These are phyloP conservation scores for Berberis thunbergii DNA, from an alignment of 164 flowering plant genomes.

Conservation along the genomic window DNA sequence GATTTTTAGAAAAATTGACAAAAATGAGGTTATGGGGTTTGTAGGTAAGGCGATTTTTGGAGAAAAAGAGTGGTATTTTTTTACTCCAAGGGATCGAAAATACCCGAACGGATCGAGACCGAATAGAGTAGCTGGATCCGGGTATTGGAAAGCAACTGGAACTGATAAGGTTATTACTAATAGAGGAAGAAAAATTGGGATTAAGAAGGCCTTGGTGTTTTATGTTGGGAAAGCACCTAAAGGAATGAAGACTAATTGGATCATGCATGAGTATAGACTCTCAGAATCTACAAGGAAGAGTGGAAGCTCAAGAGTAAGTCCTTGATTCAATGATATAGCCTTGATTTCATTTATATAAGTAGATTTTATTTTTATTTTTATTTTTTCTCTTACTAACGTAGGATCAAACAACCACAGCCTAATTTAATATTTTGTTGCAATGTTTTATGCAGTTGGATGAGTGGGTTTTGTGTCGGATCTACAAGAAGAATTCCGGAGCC, in stretches of 20 bases:
- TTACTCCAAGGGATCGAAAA: neutral
- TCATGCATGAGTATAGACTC: slow-evolving; percentile 16
- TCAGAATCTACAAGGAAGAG: slow-evolving; percentile 31
- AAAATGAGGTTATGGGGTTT: neutral
- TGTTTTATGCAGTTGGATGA: slow-evolving; percentile 56
- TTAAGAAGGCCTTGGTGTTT: neutral
- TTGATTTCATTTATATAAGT: no score
- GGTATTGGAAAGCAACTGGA: slow-evolving; percentile 11
- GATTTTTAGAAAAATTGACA: neutral
- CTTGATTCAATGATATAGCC: neutral
- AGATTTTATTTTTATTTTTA: neutral
- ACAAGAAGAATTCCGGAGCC: slow-evolving; percentile 55
- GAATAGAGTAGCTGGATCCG: slow-evolving; percentile 60
- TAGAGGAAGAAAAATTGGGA: neutral
- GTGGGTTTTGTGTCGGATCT: slow-evolving; percentile 79
- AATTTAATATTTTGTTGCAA: slow-evolving; percentile 4
- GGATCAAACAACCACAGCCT: neutral
- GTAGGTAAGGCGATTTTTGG: slow-evolving; percentile 62
- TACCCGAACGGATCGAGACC: neutral
- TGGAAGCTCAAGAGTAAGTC: slow-evolving; percentile 49
- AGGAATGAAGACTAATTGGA: neutral
- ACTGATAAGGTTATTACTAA: neutral
- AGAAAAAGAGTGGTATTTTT: neutral
- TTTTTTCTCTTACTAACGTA: neutral
- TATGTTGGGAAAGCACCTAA: neutral